Conservation (phyloP, 2,329 filamentous ascomycete species). For the Arachnopeziza araneosa region DNA sequence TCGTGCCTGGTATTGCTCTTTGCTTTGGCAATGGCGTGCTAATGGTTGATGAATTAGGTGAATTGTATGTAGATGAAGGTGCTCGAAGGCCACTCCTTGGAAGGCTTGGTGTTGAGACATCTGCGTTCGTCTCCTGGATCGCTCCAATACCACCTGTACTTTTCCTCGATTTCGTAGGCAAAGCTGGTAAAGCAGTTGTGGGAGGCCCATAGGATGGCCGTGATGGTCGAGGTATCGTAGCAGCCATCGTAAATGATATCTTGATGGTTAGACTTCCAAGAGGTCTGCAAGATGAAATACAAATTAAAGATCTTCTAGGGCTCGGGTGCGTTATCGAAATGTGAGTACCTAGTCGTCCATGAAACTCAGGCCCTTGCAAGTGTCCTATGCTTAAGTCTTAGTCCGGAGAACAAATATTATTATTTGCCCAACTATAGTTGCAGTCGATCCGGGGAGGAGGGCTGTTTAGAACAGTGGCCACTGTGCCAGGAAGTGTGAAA, state of each 20-base stretch:
- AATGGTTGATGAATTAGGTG: conserved; percentile 42
- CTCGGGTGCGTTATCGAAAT: conserved; percentile 14
- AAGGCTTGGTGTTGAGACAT: conserved; percentile 31
- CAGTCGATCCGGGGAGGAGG: conserved; percentile 7
- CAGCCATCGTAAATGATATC: conserved; percentile 20
- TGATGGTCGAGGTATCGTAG: conserved; percentile 46
- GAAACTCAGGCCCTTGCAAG: conserved; percentile 18
- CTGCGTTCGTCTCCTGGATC: conserved; percentile 19
- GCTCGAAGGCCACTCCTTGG: conserved; percentile 54
- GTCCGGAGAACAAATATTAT: conserved; percentile 2
- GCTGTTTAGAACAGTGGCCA: conserved; percentile 11
- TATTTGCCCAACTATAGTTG: conserved; percentile 17
- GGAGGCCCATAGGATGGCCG: conserved; percentile 66
- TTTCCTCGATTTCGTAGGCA: conserved; percentile 70
- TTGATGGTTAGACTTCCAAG: not conserved
- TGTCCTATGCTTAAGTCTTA: conserved; percentile 14
- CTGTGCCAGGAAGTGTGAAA: conserved; percentile 21
- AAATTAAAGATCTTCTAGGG: conserved; percentile 2
- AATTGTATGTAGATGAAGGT: conserved; percentile 52
- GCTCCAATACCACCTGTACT: conserved; percentile 48
- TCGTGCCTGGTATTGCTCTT: conserved; percentile 49
- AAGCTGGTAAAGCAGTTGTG: conserved; percentile 63
- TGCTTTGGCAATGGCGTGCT: conserved; percentile 51
- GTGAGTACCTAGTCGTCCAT: conserved; percentile 20
- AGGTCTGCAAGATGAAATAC: not conserved